Conservation (phyloP, 345 rosid species). For the Physaria fendleri region DNA sequence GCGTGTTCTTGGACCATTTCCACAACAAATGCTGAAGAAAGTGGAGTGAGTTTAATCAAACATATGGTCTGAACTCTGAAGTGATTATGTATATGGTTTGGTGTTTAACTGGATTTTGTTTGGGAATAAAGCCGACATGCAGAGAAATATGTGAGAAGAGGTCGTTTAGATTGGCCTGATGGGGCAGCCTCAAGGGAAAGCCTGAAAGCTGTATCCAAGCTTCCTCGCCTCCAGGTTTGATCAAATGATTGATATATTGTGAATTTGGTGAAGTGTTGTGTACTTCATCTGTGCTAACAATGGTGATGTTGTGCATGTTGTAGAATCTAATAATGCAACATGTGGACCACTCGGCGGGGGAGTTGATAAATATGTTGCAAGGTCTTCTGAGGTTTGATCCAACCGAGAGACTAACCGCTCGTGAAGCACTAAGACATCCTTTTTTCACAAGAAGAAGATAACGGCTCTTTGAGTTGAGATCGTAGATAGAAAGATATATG, state of each 20-base stretch:
- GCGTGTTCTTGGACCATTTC: constrained; percentile 69
- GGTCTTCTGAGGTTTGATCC: constrained; percentile 71
- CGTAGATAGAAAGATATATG: constrained; percentile 21
- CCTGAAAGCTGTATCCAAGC: constrained; percentile 65
- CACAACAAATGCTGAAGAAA: constrained; percentile 63
- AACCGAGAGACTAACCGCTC: constrained; percentile 59
- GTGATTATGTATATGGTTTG: neutral
- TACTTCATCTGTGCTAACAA: neutral
- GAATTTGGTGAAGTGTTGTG: neutral
- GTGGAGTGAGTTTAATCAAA: constrained; percentile 48
- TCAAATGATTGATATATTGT: neutral
- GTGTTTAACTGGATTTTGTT: neutral
- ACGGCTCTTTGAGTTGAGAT: neutral
- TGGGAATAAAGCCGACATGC: constrained; percentile 53
- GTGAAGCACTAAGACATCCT: constrained; percentile 73
- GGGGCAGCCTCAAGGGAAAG: constrained; percentile 82
- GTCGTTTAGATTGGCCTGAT: constrained; percentile 84
- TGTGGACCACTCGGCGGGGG: constrained; percentile 88
- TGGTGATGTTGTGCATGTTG: neutral
- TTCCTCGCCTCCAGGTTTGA: constrained; percentile 74
- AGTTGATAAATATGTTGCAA: constrained; percentile 62
- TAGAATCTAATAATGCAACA: constrained; percentile 85
- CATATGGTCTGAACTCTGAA: neutral
- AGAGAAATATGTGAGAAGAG: constrained; percentile 76
- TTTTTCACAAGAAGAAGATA: constrained; percentile 59